Base-by-base conservation (phyloP, 345 rosid species). In the Euphorbia tirucalli region DNA sequence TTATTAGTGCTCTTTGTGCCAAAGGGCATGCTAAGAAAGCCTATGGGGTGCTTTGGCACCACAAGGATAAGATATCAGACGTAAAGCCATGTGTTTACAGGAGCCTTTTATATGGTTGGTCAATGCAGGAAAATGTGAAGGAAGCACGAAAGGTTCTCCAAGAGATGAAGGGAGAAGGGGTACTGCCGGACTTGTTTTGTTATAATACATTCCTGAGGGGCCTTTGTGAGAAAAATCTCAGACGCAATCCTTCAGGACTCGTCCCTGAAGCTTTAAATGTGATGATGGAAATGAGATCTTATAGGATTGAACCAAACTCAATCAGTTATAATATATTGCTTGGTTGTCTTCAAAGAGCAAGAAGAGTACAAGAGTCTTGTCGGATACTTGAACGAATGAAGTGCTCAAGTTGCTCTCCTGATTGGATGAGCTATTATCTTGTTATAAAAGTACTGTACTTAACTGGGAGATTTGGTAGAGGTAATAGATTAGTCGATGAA, bases 21-120 rank as follows among this genome's bases (percentile, higher is more conserved):
- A 89, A 77, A 79, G 96, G 97, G 50, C 94, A 89, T 74, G 93
- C 90, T 35, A 89, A 78, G 88, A 93, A 80, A 82, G 96, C 97
- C 19, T 83, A 81, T 71, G 93, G 96, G 57, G 96, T 93, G 54
- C 76, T 91, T 72, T 79, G 71, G 80, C 92, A 88, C 76, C 92
- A 93, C 72, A 91, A 80, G 78, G 80, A 80, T 65, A 82, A 76
- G 41, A 79, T 89, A 43, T 61, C 84, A 0, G 84, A 89, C 2
- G 71, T 72, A 13, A 87, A 87, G 70, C 71, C 74, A 56, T 74
- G 83, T 73, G 78, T 93, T 71, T 88, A 87, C 44, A 83, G 86
- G 84, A 86, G 90, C 74, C 86, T 88, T 74, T 69, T 93, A 30
- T 79, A 84, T 43, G 96, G 92, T 5, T 91, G 97, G 96, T 87